Evolutionary conservation across 495 filamentous ascomycete species (phyloP), one percentile per base, ranked within the genome.

Genomic region (Neurospora sublineolata): DNA sequence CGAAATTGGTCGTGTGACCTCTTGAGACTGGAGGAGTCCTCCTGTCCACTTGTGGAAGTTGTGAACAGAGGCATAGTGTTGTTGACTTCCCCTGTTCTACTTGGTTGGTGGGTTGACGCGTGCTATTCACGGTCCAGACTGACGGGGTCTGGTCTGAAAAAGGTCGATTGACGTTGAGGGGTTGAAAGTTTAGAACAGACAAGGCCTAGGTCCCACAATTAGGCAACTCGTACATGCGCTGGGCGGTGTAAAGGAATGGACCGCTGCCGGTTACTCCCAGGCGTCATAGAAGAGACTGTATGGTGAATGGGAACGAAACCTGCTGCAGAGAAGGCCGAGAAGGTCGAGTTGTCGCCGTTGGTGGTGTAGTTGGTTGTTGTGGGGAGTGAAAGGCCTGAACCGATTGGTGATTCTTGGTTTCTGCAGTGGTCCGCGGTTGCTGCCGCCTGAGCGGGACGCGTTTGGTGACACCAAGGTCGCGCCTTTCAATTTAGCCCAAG

Each of bases 31-130:
- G 71, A 71, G 14, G 75, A 71, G 12, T 81, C 80, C 64, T 80
- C 78, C 68, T 82, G 77, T 9, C 80, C 73, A 64, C 80, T 81
- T 30, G 78, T 76, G 16, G 81, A 81, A 70, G 81, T 76, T 8
- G 77, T 71, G 58, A 79, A 73, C 46, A 82, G 74, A 77, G 83
- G 80, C 82, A 83, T 84, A 46, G 71, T 36, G 68, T 41, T 46
- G 39, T n/a, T 37, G 40, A 67, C 14, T 18, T 42, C 27, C 18
- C 20, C 60, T 20, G 70, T 40, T 8, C 60, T 2, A 36, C 38
- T 20, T 4, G 23, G 52, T 33, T 64, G 52, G 33, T 33, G 6
- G 12, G 52, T 18, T 64, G 52, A 64, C 52, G 52, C 27, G 52
- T 9, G 14, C 23, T 16, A 36, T 64, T 33, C 27, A 18, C 52